Evolutionary conservation across 805 yeast genomes (phyloP), one percentile per base, ranked within the genome.

Genomic region (Saccharomycopsis oosterbeekiorum): DNA sequence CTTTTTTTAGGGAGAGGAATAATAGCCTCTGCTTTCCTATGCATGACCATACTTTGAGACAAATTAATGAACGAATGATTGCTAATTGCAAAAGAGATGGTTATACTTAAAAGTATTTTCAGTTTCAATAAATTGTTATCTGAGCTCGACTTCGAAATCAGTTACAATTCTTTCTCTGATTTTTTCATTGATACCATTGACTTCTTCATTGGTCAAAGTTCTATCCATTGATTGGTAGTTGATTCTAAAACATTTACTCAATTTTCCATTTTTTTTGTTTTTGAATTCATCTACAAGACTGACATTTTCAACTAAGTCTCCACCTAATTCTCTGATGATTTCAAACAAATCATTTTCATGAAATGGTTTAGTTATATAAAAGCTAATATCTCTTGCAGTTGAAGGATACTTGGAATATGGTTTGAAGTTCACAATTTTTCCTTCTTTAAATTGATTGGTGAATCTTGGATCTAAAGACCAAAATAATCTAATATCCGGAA

Each of bases 161-260:
- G 24, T 24, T 19, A 42, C 75, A 66, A 94, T 76, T n/a, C 79
- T 80, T 0, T 71, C 67, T 64, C 89, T 83, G 29, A 93, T 88
- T 47, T 75, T 71, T 1, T 80, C 80, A 70, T 94, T 96, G 56
- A 90, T 75, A 0, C 68, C 76, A 69, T 93, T 93, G 60, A 94
- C 80, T 71, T 94, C 98, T 1, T 82, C 86, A 70, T 88, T 90
- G 29, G 96, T 89, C 67, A 94, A 77, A 62, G 88, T 87, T 68
- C 97, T 82, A 68, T 93, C 97, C 97, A 94, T 92, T 1, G 97
- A 88, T 75, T 94, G 98, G 74, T 90, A 94, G 70, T 87, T 86
- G 62, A 94, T 81, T 67, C 99, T 78, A 78, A 89, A 94, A 75
- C 97, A 91, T 68, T 88, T 87, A 9, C 96, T 87, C 65, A 76